Conservation (phyloP, 208 protist genomes). For the Ichthyophonus hoferi region DNA sequence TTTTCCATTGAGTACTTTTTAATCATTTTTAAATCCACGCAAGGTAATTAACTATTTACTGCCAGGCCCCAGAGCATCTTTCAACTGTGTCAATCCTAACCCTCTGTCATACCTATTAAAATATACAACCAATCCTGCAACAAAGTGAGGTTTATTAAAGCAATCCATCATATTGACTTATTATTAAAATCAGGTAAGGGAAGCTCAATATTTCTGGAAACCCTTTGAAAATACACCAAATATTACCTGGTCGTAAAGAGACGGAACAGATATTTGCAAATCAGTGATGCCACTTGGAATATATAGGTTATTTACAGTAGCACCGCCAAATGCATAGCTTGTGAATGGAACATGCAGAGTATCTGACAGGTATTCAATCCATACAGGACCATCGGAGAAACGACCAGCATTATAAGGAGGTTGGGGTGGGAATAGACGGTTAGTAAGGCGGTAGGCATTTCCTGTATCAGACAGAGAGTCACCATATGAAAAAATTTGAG, state of each 20-base stretch:
- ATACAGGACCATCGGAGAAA: conserved; percentile 1
- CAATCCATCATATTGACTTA: no score
- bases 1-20: no score
- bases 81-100: no score
- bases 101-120: no score
- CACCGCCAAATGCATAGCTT: neutral
- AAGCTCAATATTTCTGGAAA: no score
- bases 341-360: neutral
- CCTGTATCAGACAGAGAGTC: neutral
- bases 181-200: no score
- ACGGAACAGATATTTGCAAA: neutral
- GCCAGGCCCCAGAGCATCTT: no score
- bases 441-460: neutral
- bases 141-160: no score
- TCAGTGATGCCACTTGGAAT: neutral
- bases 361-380: neutral
- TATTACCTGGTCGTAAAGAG: neutral
- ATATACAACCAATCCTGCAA: no score
- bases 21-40: no score
- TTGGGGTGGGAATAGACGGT: neutral
- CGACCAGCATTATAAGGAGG: neutral
- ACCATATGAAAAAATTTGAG: neutral
- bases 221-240: no score
- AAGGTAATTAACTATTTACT: no score
- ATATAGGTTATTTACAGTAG: neutral